These are phyloP conservation scores for Lichtheimia ramosa DNA, from an alignment of 371 early-diverging fungal species.

Conservation along the genomic window DNA sequence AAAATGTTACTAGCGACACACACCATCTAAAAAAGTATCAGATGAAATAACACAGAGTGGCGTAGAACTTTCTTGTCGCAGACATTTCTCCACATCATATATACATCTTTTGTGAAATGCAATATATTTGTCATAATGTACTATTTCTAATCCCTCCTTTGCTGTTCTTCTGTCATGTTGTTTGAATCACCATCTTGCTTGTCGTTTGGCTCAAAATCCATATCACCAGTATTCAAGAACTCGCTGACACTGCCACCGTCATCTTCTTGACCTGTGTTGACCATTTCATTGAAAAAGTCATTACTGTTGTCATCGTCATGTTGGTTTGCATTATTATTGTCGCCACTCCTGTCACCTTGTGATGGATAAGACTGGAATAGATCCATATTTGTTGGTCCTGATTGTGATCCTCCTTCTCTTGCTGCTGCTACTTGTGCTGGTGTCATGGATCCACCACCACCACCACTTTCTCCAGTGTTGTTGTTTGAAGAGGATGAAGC, in stretches of 20 bases:
- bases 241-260: constrained; percentile 44
- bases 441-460: constrained; percentile 2
- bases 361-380: neutral
- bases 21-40: too few relatives aligned
- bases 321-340: constrained; percentile 7
- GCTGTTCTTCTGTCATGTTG: neutral
- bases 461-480: neutral
- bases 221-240: constrained; percentile 26
- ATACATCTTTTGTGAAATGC: too few relatives aligned
- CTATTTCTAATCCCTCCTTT: too few relatives aligned
- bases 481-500: neutral
- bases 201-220: constrained; percentile 24
- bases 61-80: too few relatives aligned
- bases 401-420: neutral
- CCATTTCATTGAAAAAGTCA: constrained; percentile 50
- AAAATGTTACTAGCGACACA: too few relatives aligned
- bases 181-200: neutral
- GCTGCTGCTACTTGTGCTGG: constrained; percentile 2
- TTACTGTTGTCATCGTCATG: constrained; percentile 20
- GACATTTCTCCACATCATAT: too few relatives aligned
- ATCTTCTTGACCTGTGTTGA: constrained; percentile 35
- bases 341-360: neutral
- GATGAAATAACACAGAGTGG: too few relatives aligned
- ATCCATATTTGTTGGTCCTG: constrained; percentile 4
- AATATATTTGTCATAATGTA: too few relatives aligned